Base-by-base conservation (phyloP, 495 filamentous ascomycete species). In the Wilcoxina mikolae region DNA sequence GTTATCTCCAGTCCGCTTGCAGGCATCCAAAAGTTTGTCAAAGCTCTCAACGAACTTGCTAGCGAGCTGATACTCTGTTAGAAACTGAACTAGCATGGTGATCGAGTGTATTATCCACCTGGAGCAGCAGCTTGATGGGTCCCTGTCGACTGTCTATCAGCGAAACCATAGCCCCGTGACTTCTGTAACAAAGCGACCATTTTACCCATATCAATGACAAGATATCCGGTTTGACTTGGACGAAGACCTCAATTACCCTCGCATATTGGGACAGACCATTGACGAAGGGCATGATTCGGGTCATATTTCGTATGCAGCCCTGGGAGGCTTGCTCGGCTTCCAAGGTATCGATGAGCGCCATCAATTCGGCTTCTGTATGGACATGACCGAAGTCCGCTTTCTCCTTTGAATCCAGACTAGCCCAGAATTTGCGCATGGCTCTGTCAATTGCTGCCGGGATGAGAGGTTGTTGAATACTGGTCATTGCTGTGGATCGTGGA, bases 201-300 rank as follows among this genome's bases (percentile, higher is more conserved):
- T n/a, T n/a, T 28, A 60, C 60, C 66, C 67, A 68, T 15, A 68
- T 57, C 9, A 68, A 57, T 20, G 66, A 54, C 18, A 68, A 46
- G 26, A 68, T 56, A 1, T 65, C 59, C n/a, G 67, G 56, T 42
- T 66, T 66, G 0, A 27, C 51, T 27, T 60, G 62, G 17, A 71
- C 53, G 33, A 69, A 62, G 5, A 67, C 60, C 48, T 71, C 69
- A 35, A 69, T 60, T 1, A 68, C 62, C 42, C 55, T 56, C 4
- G 60, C 52, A 44, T 70, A 71, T 38, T 67, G 58, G 22, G 58
- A 35, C 23, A 70, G 39, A 4, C 49, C 56, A 7, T 55, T 47
- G 23, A 71, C 38, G 27, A 69, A 71, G 0, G 64, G 59, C 28
- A 58, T 47, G 27, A 70, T 58, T 4, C 65, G 67, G 7, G 26